phyloP scores from a whole-genome alignment of 2,329 filamentous ascomycete genomes.

The Cladosporium halotolerans region DNA sequence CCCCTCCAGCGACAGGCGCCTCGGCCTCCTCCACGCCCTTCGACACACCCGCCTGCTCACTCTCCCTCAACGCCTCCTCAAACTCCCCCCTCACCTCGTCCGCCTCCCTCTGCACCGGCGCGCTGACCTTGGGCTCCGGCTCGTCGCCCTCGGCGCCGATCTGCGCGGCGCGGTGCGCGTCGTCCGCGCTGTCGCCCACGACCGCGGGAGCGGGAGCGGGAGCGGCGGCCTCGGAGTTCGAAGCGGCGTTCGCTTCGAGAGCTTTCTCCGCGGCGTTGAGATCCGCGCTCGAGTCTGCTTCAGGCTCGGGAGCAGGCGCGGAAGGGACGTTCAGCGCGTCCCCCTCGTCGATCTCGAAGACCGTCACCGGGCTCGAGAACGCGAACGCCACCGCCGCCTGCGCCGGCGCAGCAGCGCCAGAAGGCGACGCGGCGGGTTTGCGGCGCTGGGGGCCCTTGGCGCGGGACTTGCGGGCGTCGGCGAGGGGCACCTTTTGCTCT shows the following conservation, averaged over 20 bases:
- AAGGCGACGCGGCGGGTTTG: constrained; percentile 56
- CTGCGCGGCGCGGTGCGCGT: constrained; percentile 1
- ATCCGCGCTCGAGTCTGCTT: background rate
- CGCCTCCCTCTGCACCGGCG: constrained; percentile 15
- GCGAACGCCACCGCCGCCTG: constrained; percentile 44
- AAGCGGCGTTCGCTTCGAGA: constrained; percentile 20
- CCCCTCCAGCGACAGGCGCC: too few species aligned
- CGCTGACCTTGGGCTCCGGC: constrained; percentile 15
- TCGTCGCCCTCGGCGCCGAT: constrained; percentile 14
- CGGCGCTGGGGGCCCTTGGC: constrained; percentile 81
- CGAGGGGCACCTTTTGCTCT: constrained; percentile 66
- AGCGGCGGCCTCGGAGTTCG: constrained; percentile 22
- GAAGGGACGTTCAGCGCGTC: constrained; percentile 32
- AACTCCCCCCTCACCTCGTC: constrained; percentile 4
- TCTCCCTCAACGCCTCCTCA: constrained; percentile 13
- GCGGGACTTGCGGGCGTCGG: constrained; percentile 82
- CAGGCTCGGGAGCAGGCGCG: background rate
- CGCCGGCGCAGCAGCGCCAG: constrained; percentile 31
- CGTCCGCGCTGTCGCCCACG: constrained; percentile 8
- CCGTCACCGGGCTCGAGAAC: constrained; percentile 31
- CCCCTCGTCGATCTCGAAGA: constrained; percentile 40
- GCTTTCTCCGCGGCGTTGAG: constrained; percentile 16
- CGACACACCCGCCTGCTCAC: too few species aligned
- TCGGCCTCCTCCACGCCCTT: too few species aligned
- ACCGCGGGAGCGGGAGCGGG: constrained; percentile 10